Evolutionary conservation across 2,329 filamentous ascomycete genomes (phyloP).

Genomic region (Apiospora kogelbergensis): DNA sequence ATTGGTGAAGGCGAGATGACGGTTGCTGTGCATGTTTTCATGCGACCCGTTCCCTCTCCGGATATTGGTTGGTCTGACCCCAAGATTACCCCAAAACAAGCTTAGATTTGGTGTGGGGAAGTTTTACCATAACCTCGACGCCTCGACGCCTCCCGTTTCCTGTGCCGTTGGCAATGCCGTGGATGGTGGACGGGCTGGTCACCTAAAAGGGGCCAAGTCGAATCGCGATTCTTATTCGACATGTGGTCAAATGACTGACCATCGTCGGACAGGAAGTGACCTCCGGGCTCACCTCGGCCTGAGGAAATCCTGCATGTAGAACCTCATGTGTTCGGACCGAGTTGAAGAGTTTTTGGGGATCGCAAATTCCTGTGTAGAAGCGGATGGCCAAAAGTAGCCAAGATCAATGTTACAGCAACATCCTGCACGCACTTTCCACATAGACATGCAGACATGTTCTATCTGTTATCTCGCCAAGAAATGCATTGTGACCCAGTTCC

Average conservation of each 20-base stretch:
- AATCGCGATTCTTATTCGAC: not conserved
- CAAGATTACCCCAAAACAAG: constrained; percentile 9
- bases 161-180: not conserved
- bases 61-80: constrained; percentile 9
- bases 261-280: not conserved
- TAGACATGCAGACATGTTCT: not conserved
- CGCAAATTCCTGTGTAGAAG: not conserved
- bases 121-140: not conserved
- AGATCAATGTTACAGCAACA: not conserved
- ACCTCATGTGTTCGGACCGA: not conserved
- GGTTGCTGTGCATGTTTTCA: not conserved
- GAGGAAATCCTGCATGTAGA: not conserved
- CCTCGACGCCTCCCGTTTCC: not conserved
- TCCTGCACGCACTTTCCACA: not conserved
- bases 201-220: not conserved
- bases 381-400: not conserved
- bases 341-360: not conserved
- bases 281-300: not conserved
- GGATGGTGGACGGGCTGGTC: not conserved
- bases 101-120: constrained; percentile 3
- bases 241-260: not conserved
- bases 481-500: not conserved
- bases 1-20: not conserved
- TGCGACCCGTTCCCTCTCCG: not conserved
- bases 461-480: not conserved